These are phyloP conservation scores for Fraxinus angustifolia DNA, from an alignment of 305 asterid genomes.

Conservation along the genomic window DNA sequence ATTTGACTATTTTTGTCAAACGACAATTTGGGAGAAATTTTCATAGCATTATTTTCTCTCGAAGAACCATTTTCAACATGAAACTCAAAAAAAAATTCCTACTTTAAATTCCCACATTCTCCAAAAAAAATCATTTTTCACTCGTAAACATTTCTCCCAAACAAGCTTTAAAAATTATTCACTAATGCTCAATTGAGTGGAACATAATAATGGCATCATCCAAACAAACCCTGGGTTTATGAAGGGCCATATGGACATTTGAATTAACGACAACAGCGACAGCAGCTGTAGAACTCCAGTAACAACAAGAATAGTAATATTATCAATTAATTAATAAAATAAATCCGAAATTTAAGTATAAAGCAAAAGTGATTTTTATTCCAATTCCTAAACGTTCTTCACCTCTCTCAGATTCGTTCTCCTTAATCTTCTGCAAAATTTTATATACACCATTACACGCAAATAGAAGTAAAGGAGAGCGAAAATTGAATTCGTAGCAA, in stretches of 20 bases:
- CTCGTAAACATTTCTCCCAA: not conserved
- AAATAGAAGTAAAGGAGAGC: constrained; percentile 16
- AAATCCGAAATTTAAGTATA: constrained; percentile 17
- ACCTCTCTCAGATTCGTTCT: not conserved
- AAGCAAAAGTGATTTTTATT: constrained; percentile 20
- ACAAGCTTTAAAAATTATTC: not conserved
- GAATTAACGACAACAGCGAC: constrained; percentile 1
- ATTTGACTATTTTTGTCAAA: not conserved
- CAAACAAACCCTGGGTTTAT: not conserved
- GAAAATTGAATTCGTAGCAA: constrained; percentile 23
- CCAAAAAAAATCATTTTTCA: not conserved
- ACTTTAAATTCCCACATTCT: no score
- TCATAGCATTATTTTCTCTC: no score
- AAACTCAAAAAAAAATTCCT: not conserved
- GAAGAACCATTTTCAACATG: not conserved
- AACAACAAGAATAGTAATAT: not conserved
- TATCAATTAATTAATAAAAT: constrained; percentile 6
- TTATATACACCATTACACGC: not conserved
- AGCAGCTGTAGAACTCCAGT: not conserved
- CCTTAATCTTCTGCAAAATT: constrained; percentile 14
- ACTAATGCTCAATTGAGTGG: not conserved
- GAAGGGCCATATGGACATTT: constrained; percentile 17
- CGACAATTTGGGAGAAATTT: not conserved
- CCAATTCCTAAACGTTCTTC: constrained; percentile 29
- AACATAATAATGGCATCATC: not conserved